Base-by-base conservation (phyloP, 2,329 filamentous ascomycete species). In the Fusarium brachygibbosum region DNA sequence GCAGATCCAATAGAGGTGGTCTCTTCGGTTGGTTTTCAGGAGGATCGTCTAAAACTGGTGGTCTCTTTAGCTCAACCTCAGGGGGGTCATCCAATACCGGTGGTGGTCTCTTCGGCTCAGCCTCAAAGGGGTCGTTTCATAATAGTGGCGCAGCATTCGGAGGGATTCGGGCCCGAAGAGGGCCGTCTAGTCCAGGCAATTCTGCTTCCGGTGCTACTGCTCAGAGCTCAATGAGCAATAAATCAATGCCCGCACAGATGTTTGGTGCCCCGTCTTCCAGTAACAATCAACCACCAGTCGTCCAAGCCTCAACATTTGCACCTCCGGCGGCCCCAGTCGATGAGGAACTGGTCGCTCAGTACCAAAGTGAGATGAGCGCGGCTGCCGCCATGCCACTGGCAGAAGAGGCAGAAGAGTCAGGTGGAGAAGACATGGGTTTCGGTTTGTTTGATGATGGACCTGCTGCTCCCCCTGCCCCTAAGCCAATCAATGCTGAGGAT, bases 391-490 rank as follows among this genome's bases (percentile, higher is more conserved):
- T 62, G 60, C 28, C 60, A 2, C 12, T 57, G 3, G n/a, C 16
- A 1, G 46, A 44, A 4, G 55, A 58, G 23, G 52, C 17, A 8
- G 37, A 51, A 21, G 45, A 48, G 2, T 23, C 38, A 13, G 51
- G 49, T 9, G 54, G 46, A 2, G 60, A 50, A 2, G 60, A 69
- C 13, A 16, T 42, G 45, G 65, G 57, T 0, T 66, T 38, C 16
- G n/a, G 0, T 13, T 16, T 55, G 1, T 19, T 51, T 1, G 63
- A 55, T 7, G 61, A 5, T 38, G 60, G n/a, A n/a, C 32, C 32
- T 17, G 12, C 45, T 14, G 9, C 32, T 11, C 3, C 58, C 2
- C 2, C 41, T 14, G 6, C 16, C 1, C 0, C 19, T 5, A 48
- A 29, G 17, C 6, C 1, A 16, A 31, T 40, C 4, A 51, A 49